These are phyloP conservation scores for Cyphellophora attinorum DNA, from an alignment of 2,329 filamentous ascomycete species.

Conservation along the genomic window DNA sequence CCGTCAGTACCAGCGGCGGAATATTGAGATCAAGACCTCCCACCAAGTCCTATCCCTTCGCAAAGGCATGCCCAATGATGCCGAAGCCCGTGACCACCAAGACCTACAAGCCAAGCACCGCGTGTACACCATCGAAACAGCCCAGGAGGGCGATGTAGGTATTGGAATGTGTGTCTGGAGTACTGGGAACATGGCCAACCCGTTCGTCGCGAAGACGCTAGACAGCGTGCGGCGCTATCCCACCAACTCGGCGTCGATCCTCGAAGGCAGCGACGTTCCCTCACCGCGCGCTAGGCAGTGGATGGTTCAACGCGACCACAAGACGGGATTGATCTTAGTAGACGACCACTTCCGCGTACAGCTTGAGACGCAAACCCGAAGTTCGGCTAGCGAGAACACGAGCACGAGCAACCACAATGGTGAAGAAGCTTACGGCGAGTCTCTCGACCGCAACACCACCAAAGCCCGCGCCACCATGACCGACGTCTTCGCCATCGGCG, in stretches of 20 bases:
- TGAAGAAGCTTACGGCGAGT: background rate
- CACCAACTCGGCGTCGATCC: conserved; percentile 20
- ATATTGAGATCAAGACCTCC: conserved; percentile 48
- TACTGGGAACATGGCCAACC: conserved; percentile 48
- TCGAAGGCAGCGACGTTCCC: conserved; percentile 10
- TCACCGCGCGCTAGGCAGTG: conserved; percentile 25
- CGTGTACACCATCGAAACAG: conserved; percentile 42
- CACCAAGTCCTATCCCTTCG: conserved; percentile 47
- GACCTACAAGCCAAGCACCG: conserved; percentile 33
- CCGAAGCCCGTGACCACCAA: conserved; percentile 19
- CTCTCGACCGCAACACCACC: too few species aligned
- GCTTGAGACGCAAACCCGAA: conserved; percentile 27
- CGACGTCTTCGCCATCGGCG: conserved; percentile 47
- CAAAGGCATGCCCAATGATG: conserved; percentile 36
- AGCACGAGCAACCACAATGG: background rate
- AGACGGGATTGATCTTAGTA: conserved; percentile 42
- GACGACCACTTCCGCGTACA: conserved; percentile 48
- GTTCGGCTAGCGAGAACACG: conserved; percentile 3
- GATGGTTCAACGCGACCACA: conserved; percentile 40
- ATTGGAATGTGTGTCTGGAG: conserved; percentile 54
- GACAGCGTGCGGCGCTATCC: conserved; percentile 26
- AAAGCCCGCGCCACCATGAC: conserved; percentile 33
- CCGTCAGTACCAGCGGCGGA: conserved; percentile 44
- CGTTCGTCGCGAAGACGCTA: conserved; percentile 40
- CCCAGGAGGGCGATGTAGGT: conserved; percentile 49